These are phyloP conservation scores for Lecanicillium sp. DNA, from an alignment of 2,329 filamentous ascomycete genomes.

Conservation along the genomic window DNA sequence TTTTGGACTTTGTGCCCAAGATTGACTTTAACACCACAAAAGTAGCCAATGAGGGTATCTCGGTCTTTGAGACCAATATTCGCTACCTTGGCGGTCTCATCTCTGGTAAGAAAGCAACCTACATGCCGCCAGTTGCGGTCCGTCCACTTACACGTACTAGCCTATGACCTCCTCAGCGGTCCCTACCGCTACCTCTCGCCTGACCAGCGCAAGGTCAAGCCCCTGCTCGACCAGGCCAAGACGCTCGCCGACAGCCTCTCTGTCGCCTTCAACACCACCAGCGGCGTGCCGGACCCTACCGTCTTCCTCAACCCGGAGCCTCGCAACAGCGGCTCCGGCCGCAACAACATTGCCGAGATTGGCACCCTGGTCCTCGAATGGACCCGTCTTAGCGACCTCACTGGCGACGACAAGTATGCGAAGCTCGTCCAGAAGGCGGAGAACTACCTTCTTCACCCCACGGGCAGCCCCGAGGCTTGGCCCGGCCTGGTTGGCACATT, in stretches of 20 bases:
- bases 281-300: slow-evolving; percentile 63
- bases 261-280: slow-evolving; percentile 66
- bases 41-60: slow-evolving; percentile 44
- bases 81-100: slow-evolving; percentile 77
- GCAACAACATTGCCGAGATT: slow-evolving; percentile 66
- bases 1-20: slow-evolving; percentile 60
- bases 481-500: slow-evolving; percentile 66
- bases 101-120: slow-evolving; percentile 43
- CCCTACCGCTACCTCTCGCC: slow-evolving; percentile 45
- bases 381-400: slow-evolving; percentile 68
- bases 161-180: slow-evolving; percentile 62
- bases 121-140: background rate
- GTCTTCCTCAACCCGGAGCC: slow-evolving; percentile 48
- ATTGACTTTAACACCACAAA: slow-evolving; percentile 62
- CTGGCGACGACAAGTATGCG: slow-evolving; percentile 56
- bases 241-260: slow-evolving; percentile 63
- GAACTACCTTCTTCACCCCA: slow-evolving; percentile 57
- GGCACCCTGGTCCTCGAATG: slow-evolving; percentile 77
- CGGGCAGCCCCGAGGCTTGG: slow-evolving; percentile 52
- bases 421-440: slow-evolving; percentile 57
- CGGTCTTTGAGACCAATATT: slow-evolving; percentile 85
- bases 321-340: slow-evolving; percentile 36
- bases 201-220: slow-evolving; percentile 38
- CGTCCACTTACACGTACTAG: slow-evolving; percentile 19
- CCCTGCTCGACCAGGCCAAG: slow-evolving; percentile 56